Percentiles rank a stretch among this genome's conserved stretches.
Conservation (phyloP, 768 basidiomycete genomes). For the Rhodotorula sphaerocarpa region DNA sequence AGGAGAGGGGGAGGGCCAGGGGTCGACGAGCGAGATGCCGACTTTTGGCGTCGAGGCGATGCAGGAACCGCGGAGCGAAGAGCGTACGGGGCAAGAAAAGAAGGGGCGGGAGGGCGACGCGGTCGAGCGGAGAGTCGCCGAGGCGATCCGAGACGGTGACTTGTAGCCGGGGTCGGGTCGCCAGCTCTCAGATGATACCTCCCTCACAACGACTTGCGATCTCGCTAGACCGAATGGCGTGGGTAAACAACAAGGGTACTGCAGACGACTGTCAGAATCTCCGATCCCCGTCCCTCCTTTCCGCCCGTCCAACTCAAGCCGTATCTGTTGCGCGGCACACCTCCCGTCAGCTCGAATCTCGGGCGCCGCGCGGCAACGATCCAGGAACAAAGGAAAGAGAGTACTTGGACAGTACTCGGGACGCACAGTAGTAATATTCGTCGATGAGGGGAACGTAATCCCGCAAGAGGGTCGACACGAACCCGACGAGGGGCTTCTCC, state of each 20-base stretch:
- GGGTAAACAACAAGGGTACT: too few species aligned
- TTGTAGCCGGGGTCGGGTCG: too few species aligned
- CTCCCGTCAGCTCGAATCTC: too few species aligned
- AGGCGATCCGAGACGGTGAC: constrained; percentile 18
- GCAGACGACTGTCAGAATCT: too few species aligned
- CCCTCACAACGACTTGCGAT: too few species aligned
- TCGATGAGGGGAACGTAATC: constrained; percentile 36
- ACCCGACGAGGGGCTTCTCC: constrained; percentile 32
- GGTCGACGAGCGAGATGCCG: constrained; percentile 14
- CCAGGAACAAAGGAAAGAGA: too few species aligned
- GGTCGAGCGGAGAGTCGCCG: constrained; percentile 7
- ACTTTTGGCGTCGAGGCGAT: not conserved
- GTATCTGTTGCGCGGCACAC: constrained; percentile 2
- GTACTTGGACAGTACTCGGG: too few species aligned
- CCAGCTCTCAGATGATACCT: too few species aligned
- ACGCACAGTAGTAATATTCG: constrained; percentile 35
- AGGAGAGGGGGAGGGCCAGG: not conserved
- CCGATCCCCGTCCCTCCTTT: too few species aligned
- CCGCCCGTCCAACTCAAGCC: too few species aligned
- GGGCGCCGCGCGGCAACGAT: too few species aligned
- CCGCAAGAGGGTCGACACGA: constrained; percentile 27
- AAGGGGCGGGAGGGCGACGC: not conserved
- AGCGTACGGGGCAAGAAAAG: not conserved
- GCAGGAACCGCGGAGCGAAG: not conserved
- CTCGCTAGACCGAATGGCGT: too few species aligned